Percentiles rank a stretch among this genome's conserved stretches.
Conservation (phyloP, 306 rosid genomes). For the Nissolia schottii region DNA sequence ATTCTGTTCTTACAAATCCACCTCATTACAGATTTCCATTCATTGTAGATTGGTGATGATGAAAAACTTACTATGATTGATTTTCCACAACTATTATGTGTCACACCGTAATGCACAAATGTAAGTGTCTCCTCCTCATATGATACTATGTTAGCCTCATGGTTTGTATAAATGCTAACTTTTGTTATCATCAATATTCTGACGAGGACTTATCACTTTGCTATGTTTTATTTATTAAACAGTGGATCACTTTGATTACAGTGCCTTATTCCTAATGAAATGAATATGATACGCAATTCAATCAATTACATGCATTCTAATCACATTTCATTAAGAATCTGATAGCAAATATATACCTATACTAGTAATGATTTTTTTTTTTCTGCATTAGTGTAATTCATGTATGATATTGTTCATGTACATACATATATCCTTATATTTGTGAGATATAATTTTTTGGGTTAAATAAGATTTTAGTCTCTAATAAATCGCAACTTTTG, state of each 20-base stretch:
- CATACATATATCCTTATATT: background rate
- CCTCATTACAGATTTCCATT: background rate
- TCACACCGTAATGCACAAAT: slow-evolving; percentile 85
- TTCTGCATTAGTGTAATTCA: background rate
- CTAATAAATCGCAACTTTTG: too few relatives aligned
- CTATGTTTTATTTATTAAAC: background rate
- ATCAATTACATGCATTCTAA: background rate
- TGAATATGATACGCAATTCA: background rate
- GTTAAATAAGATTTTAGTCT: too few relatives aligned
- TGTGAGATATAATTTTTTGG: too few relatives aligned
- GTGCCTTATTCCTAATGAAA: background rate
- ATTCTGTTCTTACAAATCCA: too few relatives aligned
- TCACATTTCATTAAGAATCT: background rate
- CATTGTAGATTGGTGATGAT: slow-evolving; percentile 68
- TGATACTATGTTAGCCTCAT: background rate
- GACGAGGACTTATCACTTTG: background rate
- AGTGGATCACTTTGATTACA: background rate
- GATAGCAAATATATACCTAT: background rate
- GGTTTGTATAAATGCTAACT: background rate
- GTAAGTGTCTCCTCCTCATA: slow-evolving; percentile 43
- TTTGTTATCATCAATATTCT: background rate
- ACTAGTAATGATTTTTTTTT: background rate
- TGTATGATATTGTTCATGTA: background rate
- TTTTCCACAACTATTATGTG: slow-evolving; percentile 89
- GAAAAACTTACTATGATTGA: slow-evolving; percentile 87